Percentiles rank a stretch among this genome's conserved stretches.
These are phyloP conservation scores for Kodamaea plutei DNA, from an alignment of 1,139 yeast genomes.

Conservation along the genomic window DNA sequence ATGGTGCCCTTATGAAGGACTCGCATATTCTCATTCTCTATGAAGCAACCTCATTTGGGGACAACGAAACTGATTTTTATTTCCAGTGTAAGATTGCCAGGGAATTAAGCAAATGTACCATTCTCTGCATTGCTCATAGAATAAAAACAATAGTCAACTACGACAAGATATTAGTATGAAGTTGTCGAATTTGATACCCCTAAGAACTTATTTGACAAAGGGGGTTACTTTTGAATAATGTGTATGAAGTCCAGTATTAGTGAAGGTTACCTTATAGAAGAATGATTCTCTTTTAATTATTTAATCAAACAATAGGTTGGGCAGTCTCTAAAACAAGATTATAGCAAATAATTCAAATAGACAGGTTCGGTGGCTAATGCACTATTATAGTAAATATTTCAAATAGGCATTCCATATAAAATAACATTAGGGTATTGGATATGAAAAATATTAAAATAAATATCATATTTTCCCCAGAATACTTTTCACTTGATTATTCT, in stretches of 20 bases:
- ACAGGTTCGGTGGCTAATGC: too few species aligned
- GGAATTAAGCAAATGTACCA: constrained; percentile 35
- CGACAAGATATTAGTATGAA: constrained; percentile 31
- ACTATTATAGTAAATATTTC: too few species aligned
- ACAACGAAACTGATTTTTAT: constrained; percentile 38
- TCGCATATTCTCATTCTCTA: constrained; percentile 35
- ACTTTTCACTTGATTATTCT: too few species aligned
- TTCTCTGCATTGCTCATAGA: constrained; percentile 39
- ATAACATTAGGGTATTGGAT: too few species aligned
- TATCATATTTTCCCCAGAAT: too few species aligned
- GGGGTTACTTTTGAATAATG: constrained; percentile 30
- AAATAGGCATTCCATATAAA: too few species aligned
- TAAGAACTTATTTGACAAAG: constrained; percentile 18
- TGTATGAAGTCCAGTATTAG: constrained; percentile 28
- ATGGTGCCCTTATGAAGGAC: constrained; percentile 36
- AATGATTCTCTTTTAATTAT: too few species aligned
- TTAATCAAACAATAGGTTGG: too few species aligned
- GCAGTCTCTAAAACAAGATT: too few species aligned
- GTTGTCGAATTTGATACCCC: constrained; percentile 24
- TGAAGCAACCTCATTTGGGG: constrained; percentile 42
- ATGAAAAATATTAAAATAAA: too few species aligned
- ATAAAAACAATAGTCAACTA: constrained; percentile 35
- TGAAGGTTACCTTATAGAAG: too few species aligned
- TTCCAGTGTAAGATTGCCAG: constrained; percentile 31
- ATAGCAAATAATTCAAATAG: too few species aligned